Evolutionary conservation across 2,329 filamentous ascomycete species (phyloP).

Genomic region (Fonsecaea monophora): DNA sequence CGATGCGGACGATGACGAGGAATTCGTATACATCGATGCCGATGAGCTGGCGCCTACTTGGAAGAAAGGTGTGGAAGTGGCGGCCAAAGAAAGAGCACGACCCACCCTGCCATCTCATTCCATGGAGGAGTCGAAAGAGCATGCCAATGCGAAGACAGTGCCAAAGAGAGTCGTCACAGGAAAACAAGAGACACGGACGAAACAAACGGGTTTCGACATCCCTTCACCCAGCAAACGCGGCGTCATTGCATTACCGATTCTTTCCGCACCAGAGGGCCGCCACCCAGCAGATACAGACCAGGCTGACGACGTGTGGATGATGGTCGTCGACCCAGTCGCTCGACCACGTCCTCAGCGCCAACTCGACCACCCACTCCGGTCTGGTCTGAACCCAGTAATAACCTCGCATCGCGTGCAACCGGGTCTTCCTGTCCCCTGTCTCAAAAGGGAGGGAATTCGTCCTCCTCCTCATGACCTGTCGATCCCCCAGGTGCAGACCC

Average conservation of each 20-base stretch:
- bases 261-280: not conserved
- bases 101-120: not conserved
- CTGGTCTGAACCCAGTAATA: not conserved
- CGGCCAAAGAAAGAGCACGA: not conserved
- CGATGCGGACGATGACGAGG: constrained; percentile 4
- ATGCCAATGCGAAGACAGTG: not conserved
- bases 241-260: constrained; percentile 6
- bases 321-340: constrained; percentile 14
- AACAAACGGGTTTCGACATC: constrained; percentile 19
- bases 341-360: not conserved
- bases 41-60: not conserved
- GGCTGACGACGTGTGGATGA: constrained; percentile 14
- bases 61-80: not conserved
- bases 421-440: not conserved
- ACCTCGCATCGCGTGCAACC: not conserved
- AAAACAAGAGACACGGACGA: not conserved
- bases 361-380: not conserved
- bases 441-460: not conserved
- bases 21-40: constrained; percentile 9
- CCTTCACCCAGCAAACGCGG: constrained; percentile 2
- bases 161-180: not conserved
- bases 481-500: not conserved
- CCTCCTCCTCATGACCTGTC: too few species aligned
- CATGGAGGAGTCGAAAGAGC: not conserved
- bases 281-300: not conserved